These are phyloP conservation scores for Carex parvula DNA, from an alignment of 176 grass and related monocot genomes.

Conservation along the genomic window DNA sequence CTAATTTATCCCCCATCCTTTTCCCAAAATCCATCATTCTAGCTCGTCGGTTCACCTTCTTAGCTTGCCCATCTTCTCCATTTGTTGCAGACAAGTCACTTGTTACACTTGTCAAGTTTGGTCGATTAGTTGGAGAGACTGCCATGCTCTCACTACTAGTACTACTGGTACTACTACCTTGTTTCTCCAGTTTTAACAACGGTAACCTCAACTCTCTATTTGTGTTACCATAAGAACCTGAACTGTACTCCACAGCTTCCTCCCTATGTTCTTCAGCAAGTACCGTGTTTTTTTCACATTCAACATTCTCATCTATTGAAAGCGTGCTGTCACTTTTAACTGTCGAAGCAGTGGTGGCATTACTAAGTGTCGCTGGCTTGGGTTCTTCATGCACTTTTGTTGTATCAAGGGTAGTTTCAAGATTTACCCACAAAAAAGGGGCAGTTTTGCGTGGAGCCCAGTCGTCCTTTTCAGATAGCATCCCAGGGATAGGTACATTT, in stretches of 20 bases:
- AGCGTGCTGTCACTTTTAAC: background rate
- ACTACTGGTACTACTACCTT: slow-evolving; percentile 17
- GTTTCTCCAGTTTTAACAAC: slow-evolving; percentile 32
- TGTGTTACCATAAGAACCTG: background rate
- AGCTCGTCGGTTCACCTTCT: slow-evolving; percentile 38
- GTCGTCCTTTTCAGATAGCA: slow-evolving; percentile 81
- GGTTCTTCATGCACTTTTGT: slow-evolving; percentile 46
- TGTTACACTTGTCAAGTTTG: background rate
- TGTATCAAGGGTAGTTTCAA: slow-evolving; percentile 55
- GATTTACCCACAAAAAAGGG: slow-evolving; percentile 73
- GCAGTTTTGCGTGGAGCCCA: slow-evolving; percentile 68
- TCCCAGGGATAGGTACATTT: slow-evolving; percentile 65
- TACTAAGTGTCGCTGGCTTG: background rate
- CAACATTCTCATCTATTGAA: slow-evolving; percentile 30
- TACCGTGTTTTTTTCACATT: slow-evolving; percentile 31
- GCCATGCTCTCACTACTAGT: slow-evolving; percentile 23
- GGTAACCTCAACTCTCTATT: slow-evolving; percentile 35
- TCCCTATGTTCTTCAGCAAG: slow-evolving; percentile 32
- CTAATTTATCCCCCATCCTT: slow-evolving; percentile 81
- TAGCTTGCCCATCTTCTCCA: slow-evolving; percentile 49
- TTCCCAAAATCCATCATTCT: slow-evolving; percentile 84
- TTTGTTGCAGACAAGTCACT: background rate
- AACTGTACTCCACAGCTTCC: slow-evolving; percentile 7
- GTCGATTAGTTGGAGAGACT: slow-evolving; percentile 26
- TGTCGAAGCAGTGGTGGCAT: slow-evolving; percentile 30